Evolutionary conservation across 805 yeast species (phyloP).

Genomic region (Maudiozyma bulderi): DNA sequence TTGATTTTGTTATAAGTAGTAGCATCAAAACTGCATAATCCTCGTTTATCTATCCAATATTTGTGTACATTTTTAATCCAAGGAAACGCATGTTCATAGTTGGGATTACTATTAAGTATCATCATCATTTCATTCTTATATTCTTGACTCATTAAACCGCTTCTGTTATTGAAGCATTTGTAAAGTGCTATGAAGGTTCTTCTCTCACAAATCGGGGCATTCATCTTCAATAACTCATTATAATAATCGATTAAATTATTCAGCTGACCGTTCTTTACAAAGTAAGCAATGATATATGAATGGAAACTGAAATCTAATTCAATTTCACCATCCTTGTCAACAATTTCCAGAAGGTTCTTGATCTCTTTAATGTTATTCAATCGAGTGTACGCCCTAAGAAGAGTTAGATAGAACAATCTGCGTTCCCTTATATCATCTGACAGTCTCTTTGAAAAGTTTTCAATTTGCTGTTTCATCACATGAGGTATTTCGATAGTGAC

Average conservation of each 20-base stretch:
- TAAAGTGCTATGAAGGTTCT: background rate
- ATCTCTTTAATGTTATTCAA: conserved; percentile 10
- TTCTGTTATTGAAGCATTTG: conserved; percentile 7
- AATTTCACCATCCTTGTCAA: conserved; percentile 10
- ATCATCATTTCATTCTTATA: conserved; percentile 18
- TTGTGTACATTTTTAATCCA: background rate
- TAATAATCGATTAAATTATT: conserved; percentile 3
- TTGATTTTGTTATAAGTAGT: conserved; percentile 9
- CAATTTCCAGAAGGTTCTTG: conserved; percentile 6
- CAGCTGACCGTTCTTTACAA: conserved; percentile 13
- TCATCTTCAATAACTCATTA: background rate
- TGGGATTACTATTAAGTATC: conserved; percentile 5
- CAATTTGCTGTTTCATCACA: background rate
- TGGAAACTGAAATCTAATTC: conserved; percentile 11
- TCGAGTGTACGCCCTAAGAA: conserved; percentile 10
- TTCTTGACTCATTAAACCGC: conserved; percentile 15
- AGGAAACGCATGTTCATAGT: background rate
- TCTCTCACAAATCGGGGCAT: background rate
- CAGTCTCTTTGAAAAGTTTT: conserved; percentile 1
- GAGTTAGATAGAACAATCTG: conserved; percentile 10
- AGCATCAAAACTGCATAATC: conserved; percentile 2
- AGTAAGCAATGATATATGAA: conserved; percentile 13
- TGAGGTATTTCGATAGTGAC: background rate
- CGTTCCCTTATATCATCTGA: conserved; percentile 4
- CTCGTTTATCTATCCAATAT: background rate